Conservation (phyloP, 1,284 basidiomycete species). For the Cystobasidiaceae sp. region DNA sequence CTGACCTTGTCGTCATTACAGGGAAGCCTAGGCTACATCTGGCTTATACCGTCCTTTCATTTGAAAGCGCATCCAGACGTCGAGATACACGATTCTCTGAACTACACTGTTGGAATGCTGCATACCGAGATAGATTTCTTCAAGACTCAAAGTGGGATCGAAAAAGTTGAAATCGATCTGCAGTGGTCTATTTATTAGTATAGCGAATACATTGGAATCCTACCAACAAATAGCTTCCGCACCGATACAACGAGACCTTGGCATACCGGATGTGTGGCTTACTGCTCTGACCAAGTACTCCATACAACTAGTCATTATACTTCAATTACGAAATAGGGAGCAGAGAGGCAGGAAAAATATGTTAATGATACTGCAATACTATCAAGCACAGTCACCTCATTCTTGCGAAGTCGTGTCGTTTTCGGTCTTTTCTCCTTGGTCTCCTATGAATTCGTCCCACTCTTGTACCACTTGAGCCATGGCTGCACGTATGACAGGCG, state of each 20-base stretch:
- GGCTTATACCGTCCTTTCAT: slow-evolving; percentile 47
- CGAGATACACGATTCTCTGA: slow-evolving; percentile 33
- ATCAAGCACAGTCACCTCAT: too few relatives aligned
- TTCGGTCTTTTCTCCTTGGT: too few relatives aligned
- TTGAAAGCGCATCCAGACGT: slow-evolving; percentile 26
- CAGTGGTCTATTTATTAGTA: slow-evolving; percentile 37
- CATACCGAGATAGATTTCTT: slow-evolving; percentile 45
- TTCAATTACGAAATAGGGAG: too few relatives aligned
- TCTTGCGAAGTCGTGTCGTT: too few relatives aligned
- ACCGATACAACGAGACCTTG: too few relatives aligned
- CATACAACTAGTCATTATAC: too few relatives aligned
- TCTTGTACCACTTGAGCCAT: slow-evolving; percentile 72
- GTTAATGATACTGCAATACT: too few relatives aligned
- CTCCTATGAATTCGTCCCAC: slow-evolving; percentile 30
- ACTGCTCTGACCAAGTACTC: too few relatives aligned
- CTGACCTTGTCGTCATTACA: background rate
- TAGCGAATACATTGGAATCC: background rate
- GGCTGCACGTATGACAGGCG: slow-evolving; percentile 70
- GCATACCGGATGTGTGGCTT: too few relatives aligned
- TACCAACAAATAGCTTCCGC: too few relatives aligned
- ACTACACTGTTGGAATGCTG: slow-evolving; percentile 37
- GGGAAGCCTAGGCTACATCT: slow-evolving; percentile 44
- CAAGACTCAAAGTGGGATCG: slow-evolving; percentile 43
- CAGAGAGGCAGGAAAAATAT: too few relatives aligned
- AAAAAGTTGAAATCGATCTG: slow-evolving; percentile 43